phyloP scores from a whole-genome alignment of 2,329 filamentous ascomycete genomes.

The Aspergillus candidus region DNA sequence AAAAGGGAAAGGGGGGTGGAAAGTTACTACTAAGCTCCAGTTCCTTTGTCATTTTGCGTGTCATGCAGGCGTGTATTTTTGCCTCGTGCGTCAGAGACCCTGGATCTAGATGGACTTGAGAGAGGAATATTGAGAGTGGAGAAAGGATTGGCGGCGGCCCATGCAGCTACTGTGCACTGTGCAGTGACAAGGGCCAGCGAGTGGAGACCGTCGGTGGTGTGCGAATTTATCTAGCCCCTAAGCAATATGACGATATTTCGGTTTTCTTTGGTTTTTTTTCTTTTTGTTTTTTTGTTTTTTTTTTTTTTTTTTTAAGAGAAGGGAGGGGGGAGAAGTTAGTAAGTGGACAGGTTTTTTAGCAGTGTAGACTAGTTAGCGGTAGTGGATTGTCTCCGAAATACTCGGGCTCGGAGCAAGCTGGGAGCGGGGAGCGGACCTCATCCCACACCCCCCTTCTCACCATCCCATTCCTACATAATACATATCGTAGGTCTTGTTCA shows the following conservation, averaged over 20 bases:
- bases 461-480: too few relatives aligned
- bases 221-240: constrained; percentile 10
- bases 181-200: constrained; percentile 22
- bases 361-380: neutral
- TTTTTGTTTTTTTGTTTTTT: neutral
- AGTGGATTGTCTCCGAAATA: constrained; percentile 3
- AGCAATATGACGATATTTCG: constrained; percentile 9
- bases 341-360: too few relatives aligned
- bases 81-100: constrained; percentile 38
- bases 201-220: constrained; percentile 18
- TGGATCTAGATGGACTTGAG: constrained; percentile 36
- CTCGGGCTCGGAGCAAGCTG: too few relatives aligned
- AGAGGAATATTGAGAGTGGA: constrained; percentile 22
- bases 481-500: too few relatives aligned
- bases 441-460: too few relatives aligned
- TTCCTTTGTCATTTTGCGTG: constrained; percentile 35
- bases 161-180: constrained; percentile 22
- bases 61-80: constrained; percentile 37
- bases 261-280: neutral
- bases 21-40: constrained; percentile 18
- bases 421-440: too few relatives aligned
- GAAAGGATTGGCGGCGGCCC: constrained; percentile 31
- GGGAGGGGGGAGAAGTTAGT: too few relatives aligned
- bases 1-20: constrained; percentile 12
- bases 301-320: neutral